Base-by-base conservation (phyloP, 75 land plant species). In the Pinus tabuliformis region DNA sequence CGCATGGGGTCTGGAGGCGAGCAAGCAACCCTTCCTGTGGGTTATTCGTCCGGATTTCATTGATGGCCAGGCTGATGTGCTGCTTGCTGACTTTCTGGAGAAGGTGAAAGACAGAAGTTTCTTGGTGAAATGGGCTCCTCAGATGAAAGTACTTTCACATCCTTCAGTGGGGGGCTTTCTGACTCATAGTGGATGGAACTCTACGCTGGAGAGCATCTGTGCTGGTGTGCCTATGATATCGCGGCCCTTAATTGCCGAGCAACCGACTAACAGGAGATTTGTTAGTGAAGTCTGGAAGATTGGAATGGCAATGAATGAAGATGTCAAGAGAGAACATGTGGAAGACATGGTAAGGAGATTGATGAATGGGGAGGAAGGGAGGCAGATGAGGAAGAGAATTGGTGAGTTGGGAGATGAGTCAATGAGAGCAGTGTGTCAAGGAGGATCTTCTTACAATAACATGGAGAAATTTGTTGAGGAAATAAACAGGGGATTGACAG, bases 21-120 rank as follows among this genome's bases (percentile, higher is more conserved):
- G 61, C 20, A n/a, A n/a, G 21, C 28, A 24, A 3, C 78, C 84
- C 5, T 86, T 89, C 45, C 72, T 89, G 36, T 89, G 91, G 91
- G 86, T 84, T 15, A 42, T 81, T 5, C 71, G 72, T 60, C 75
- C 75, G 12, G 63, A 63, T 4, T 49, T 49, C 0, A 70, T 72
- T 3, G 49, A 45, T 45, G 49, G 49, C 9, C 49, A 45, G 1
- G 7, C 9, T 45, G 49, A 45, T 45, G 49, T 45, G 49, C 49
- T 45, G 49, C 49, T 7, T 45, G 49, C 9, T 45, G 75, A 56
- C 9, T 78, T 78, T 37, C 11, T 14, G 57, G 22, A 68, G 12
- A 57, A 76, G 16, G 37, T 74, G 5, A 14, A 37, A 28, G 79
- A 72, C 76, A 37, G 59, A 26, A 76, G 79, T n/a, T 30, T 78